These are phyloP conservation scores for Volvox reticuliferus DNA, from an alignment of 139 green algal species.

Conservation along the genomic window DNA sequence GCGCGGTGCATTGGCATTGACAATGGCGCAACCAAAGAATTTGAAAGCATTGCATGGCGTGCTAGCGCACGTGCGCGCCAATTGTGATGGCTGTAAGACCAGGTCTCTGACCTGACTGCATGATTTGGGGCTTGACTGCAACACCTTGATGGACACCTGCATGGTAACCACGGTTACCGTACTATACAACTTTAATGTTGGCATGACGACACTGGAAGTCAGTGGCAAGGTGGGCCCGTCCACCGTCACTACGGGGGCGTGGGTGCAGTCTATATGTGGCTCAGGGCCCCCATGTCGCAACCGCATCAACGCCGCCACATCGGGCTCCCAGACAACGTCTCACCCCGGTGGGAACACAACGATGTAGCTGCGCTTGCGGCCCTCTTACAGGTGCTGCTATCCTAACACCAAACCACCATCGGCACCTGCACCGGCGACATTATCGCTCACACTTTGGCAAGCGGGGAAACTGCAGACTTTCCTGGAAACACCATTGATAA, in stretches of 20 bases:
- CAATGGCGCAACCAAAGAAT: not conserved
- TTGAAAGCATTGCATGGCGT: not conserved
- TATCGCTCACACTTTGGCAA: not conserved
- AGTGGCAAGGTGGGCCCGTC: slow-evolving; percentile 14
- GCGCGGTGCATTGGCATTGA: slow-evolving; percentile 32
- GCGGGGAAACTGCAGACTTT: slow-evolving; percentile 28
- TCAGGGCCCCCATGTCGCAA: too few relatives aligned
- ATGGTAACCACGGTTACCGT: not conserved
- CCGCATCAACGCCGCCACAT: too few relatives aligned
- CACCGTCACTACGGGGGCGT: not conserved
- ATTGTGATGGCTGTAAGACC: not conserved
- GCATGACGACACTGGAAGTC: slow-evolving; percentile 29
- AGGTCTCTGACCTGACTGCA: not conserved
- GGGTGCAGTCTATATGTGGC: not conserved
- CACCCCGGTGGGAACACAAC: not conserved
- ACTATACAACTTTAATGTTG: slow-evolving; percentile 2
- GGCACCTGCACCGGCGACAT: too few relatives aligned
- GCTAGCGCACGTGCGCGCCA: not conserved
- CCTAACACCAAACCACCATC: not conserved
- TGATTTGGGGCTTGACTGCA: slow-evolving; percentile 29
- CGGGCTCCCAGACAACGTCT: not conserved
- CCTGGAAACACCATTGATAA: not conserved
- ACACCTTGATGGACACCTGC: slow-evolving; percentile 18
- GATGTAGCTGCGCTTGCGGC: slow-evolving; percentile 10
- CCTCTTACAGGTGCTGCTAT: slow-evolving; percentile 3